Base-by-base conservation (phyloP, 345 rosid species). In the Brassica napus region DNA sequence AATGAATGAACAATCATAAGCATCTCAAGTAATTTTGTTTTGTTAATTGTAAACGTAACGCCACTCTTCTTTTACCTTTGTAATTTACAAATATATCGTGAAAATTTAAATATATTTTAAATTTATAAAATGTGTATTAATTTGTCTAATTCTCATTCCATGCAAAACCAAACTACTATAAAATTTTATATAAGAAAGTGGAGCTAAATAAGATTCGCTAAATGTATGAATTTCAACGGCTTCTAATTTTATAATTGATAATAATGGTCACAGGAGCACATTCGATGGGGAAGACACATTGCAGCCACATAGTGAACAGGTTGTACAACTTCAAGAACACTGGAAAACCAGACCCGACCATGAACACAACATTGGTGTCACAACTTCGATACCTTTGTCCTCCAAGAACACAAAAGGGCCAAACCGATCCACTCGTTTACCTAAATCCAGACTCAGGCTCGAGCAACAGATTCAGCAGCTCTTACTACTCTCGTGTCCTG, bases 261-360 rank as follows among this genome's bases (percentile, higher is more conserved):
- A 74, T 69, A 8, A 74, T 69, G 57, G 4, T 24, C 35, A 78
- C 85, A 87, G 97, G 92, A 71, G 88, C 87, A 71, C 94, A 91
- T 70, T 82, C 97, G 6, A 76, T 86, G 82, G 97, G 96, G 3
- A 84, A 77, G 44, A 79, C 90, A 31, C 86, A 74, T 12, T 91
- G 94, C 66, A 79, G 85, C 71, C 76, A 84, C 72, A 69, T 89
- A 52, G 83, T 74, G 8, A 84, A 86, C 54, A 81, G 92, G 75
- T 89, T 90, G 66, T 90, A 90, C 81, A 86, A 89, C 71, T 89
- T 79, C 85, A 85, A 83, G 34, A 75, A 23, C 62, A 85, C 91
- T 11, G 82, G 86, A 42, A 81, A 84, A 83, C 91, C 88, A 31
- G 92, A 91, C 52, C 88, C 88, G 3, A 72, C 76, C 75, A 78